Percentiles rank a stretch among this genome's conserved stretches.
Evolutionary conservation across 768 basidiomycete genomes (phyloP).

Genomic region (Trametes punicea): DNA sequence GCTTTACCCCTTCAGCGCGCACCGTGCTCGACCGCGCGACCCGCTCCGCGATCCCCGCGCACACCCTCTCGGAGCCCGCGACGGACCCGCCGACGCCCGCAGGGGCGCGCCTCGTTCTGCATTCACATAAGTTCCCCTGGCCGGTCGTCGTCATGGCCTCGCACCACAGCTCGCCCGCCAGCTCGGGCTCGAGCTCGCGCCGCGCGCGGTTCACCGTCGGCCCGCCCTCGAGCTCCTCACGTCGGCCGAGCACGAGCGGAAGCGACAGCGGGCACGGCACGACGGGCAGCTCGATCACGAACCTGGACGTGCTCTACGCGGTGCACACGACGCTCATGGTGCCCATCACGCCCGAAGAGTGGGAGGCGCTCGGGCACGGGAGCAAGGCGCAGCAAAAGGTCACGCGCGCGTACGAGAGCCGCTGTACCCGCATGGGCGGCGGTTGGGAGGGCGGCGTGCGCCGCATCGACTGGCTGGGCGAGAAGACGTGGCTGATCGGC

Average conservation of each 20-base stretch:
- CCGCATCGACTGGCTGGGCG: constrained; percentile 62
- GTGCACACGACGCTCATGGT: constrained; percentile 52
- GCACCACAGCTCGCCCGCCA: neutral
- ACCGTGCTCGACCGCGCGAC: constrained; percentile 56
- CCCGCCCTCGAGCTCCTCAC: constrained; percentile 22
- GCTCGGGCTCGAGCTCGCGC: constrained; percentile 6
- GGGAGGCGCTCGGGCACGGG: constrained; percentile 55
- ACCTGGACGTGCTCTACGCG: constrained; percentile 60
- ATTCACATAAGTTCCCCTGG: constrained; percentile 61
- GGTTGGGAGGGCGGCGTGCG: constrained; percentile 71
- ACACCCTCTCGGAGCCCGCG: constrained; percentile 58
- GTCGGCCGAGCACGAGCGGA: constrained; percentile 20
- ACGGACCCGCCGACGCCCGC: constrained; percentile 54
- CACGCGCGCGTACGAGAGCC: constrained; percentile 57
- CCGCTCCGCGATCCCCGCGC: constrained; percentile 49
- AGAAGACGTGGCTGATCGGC: constrained; percentile 57
- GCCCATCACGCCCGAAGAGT: constrained; percentile 62
- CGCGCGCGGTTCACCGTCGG: constrained; percentile 31
- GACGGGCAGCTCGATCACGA: constrained; percentile 43
- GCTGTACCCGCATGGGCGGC: constrained; percentile 57
- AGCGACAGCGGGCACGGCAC: constrained; percentile 4
- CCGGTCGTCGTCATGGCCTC: constrained; percentile 46
- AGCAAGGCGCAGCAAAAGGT: constrained; percentile 57
- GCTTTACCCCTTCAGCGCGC: constrained; percentile 52
- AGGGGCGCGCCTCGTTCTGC: constrained; percentile 48